Conservation (phyloP, 2,329 filamentous ascomycete genomes). For the Botryosphaeria agaves region DNA sequence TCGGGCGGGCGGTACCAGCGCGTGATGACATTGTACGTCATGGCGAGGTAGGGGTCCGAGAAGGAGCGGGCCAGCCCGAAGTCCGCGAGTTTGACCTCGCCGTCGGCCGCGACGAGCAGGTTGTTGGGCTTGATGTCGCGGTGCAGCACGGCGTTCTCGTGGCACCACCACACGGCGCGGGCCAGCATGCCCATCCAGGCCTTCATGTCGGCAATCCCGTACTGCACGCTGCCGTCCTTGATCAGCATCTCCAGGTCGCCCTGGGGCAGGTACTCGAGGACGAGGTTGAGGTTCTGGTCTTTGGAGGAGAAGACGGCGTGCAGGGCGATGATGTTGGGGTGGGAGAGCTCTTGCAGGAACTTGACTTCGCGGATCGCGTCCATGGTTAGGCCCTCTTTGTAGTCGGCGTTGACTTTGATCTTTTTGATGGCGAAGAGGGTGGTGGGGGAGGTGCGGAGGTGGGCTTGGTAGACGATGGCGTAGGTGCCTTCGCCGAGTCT, state of each 20-base stretch:
- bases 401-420: slow-evolving; percentile 75
- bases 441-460: slow-evolving; percentile 53
- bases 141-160: slow-evolving; percentile 84
- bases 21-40: slow-evolving; percentile 93
- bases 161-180: slow-evolving; percentile 88
- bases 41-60: slow-evolving; percentile 69
- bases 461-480: slow-evolving; percentile 83
- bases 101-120: slow-evolving; percentile 79
- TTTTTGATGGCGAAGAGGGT: slow-evolving; percentile 82
- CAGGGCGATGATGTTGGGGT: slow-evolving; percentile 89
- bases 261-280: slow-evolving; percentile 84
- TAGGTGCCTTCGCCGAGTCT: slow-evolving; percentile 95
- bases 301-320: slow-evolving; percentile 90
- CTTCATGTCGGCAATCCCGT: slow-evolving; percentile 83
- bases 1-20: slow-evolving; percentile 94
- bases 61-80: slow-evolving; percentile 87
- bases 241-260: slow-evolving; percentile 92
- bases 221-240: slow-evolving; percentile 64
- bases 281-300: slow-evolving; percentile 89
- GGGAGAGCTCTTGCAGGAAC: slow-evolving; percentile 80
- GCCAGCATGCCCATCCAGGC: slow-evolving; percentile 98
- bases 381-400: slow-evolving; percentile 79
- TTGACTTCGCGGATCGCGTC: slow-evolving; percentile 94
- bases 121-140: slow-evolving; percentile 99
- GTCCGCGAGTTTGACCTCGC: slow-evolving; percentile 90